Evolutionary conservation across 1,139 yeast genomes (phyloP).

Genomic region (Wickerhamiella infanticola): DNA sequence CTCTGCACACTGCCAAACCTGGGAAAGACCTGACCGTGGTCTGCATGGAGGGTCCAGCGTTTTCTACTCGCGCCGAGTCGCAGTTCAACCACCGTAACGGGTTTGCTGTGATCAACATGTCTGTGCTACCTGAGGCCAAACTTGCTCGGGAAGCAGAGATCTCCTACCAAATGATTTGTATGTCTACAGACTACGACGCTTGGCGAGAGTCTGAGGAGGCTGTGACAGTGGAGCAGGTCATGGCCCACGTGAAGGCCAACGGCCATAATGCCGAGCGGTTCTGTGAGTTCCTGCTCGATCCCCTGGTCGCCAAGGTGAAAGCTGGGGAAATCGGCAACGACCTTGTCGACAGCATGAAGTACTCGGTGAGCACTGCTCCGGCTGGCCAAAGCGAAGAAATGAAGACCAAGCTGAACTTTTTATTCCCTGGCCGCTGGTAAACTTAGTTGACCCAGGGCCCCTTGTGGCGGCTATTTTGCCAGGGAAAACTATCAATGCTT

Average conservation of each 20-base stretch:
- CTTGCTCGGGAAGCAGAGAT: conserved; percentile 95
- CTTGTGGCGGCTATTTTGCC: neutral
- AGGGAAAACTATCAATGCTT: neutral
- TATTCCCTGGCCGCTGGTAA: neutral
- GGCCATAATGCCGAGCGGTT: conserved; percentile 69
- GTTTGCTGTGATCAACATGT: conserved; percentile 92
- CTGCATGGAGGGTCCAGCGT: conserved; percentile 99
- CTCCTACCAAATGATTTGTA: conserved; percentile 93
- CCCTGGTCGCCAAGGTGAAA: conserved; percentile 45
- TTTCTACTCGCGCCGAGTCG: conserved; percentile 95
- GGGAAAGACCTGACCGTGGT: conserved; percentile 64
- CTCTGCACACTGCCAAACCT: conserved; percentile 17
- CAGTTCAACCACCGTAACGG: conserved; percentile 78
- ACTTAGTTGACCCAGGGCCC: neutral
- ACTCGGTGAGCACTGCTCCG: conserved; percentile 66
- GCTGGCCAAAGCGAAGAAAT: conserved; percentile 58
- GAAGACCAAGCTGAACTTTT: conserved; percentile 58
- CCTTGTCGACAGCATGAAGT: conserved; percentile 63
- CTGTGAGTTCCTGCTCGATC: conserved; percentile 53
- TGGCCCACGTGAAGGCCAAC: conserved; percentile 78
- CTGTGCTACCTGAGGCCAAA: conserved; percentile 89
- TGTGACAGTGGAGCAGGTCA: conserved; percentile 91
- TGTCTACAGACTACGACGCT: conserved; percentile 97
- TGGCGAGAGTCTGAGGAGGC: conserved; percentile 95
- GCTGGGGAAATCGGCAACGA: conserved; percentile 52